Base-by-base conservation (phyloP, 2,329 filamentous ascomycete genomes). In the Stachybotrys elegans region DNA sequence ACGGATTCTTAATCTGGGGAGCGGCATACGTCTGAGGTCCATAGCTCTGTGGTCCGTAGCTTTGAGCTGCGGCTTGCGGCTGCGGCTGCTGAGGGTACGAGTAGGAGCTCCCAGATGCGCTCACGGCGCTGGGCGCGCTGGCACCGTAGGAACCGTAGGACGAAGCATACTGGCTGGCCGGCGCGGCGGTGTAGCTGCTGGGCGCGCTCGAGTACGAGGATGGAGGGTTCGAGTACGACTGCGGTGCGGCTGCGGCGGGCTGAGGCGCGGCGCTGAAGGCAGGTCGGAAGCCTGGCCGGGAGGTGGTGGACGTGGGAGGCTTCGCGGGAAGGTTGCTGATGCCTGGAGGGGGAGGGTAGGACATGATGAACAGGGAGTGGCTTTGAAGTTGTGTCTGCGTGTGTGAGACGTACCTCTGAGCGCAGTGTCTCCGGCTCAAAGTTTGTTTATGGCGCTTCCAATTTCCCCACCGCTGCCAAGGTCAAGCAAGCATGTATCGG, bases 281-380 rank as follows among this genome's bases (percentile, higher is more conserved):
- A 20, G 79, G 69, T 52, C 65, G 70, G 59, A 72, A 72, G 50
- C 66, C 67, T 21, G 57, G 56, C 61, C 57, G 63, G 44, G 40
- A 41, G 37, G 43, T 54, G 50, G 81, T 72, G 42, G 82, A 78
- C n/a, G n/a, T n/a, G 34, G 88, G 87, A 49, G 88, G 88, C 55
- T 86, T 84, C 50, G 88, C 82, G 52, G 88, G 88, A 31, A 94
- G 84, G 55, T 63, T 66, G 59, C 52, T 65, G 57, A 69, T 66
- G 57, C 86, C 86, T 88, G 88, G 85, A 85, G 86, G 85, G 63
- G 84, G 84, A 69, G 86, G 84, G 78, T 88, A 88, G 70, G 86
- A 84, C 88, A 92, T 92, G 78, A 82, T 83, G 78, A 82, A 82
- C 69, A 34, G n/a, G n/a, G n/a, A n/a, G n/a, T n/a, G n/a, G n/a